Base-by-base conservation (phyloP, 2,329 filamentous ascomycete species). In the Rhynchosporium graminicola region DNA sequence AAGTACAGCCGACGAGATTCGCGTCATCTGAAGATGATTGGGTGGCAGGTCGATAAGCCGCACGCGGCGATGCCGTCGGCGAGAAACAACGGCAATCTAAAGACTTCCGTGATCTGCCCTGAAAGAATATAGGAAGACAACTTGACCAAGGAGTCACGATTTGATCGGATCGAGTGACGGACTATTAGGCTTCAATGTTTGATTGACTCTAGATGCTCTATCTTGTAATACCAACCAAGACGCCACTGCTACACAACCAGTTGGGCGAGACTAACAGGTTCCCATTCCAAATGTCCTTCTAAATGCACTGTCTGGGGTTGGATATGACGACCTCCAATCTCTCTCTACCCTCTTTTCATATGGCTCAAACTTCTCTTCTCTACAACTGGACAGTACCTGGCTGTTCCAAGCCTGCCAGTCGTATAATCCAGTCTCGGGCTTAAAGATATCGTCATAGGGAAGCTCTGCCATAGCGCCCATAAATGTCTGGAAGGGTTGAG, bases 361-460 rank as follows among this genome's bases (percentile, higher is more conserved):
- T 6, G 48, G 61, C 40, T 70, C 70, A 48, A 63, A 69, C 57
- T 71, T 72, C 59, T 74, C 72, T 48, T 74, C 72, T n/a, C 72
- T 40, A 52, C 69, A 71, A 47, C 68, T 68, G 3, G 65, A 68
- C 68, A 72, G 26, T 36, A 72, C 68, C 58, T 72, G 69, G 13
- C 62, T 68, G 46, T 70, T 73, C 70, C 70, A 73, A 7, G 66
- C 63, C 43, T 72, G 71, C 72, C 72, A 74, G 50, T 71, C 71
- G 51, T 72, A 74, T 52, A 70, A 51, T 2, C 69, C 67, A 4
- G 64, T 63, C 43, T 73, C 70, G 6, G 68, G 67, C 57, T 71
- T 73, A 57, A 73, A 73, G 13, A 73, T 70, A 59, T 74, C 72
- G 33, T 74, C 72, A 46, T 73, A 73, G 3, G 70, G 70, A 13